These are phyloP conservation scores for Nakazawaea wickerhamii DNA, from an alignment of 805 yeast species.

Conservation along the genomic window DNA sequence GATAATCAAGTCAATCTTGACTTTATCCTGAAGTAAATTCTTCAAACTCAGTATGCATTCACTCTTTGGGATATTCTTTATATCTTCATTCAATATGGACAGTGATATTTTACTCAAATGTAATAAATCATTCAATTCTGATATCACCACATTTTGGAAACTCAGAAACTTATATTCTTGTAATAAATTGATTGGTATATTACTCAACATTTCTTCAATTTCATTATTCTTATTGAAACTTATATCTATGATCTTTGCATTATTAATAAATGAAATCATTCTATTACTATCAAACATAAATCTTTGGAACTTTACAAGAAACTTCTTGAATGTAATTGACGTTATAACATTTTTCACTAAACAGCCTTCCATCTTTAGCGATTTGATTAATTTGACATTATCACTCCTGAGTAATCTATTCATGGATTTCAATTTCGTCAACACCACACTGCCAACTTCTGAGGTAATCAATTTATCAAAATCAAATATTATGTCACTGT, in stretches of 20 bases:
- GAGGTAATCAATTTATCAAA: conserved; percentile 4
- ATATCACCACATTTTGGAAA: neutral
- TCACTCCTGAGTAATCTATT: neutral
- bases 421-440: conserved; percentile 3
- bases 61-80: neutral
- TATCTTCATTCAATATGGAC: neutral
- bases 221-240: neutral
- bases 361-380: conserved; percentile 5
- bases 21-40: neutral
- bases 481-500: conserved; percentile 5
- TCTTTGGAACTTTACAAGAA: neutral
- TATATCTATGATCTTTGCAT: conserved; percentile 3
- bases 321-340: neutral
- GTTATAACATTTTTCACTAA: conserved; percentile 5
- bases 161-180: conserved; percentile 7
- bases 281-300: conserved; percentile 2
- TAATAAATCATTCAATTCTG: neutral
- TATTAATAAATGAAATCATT: conserved; percentile 6
- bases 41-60: neutral
- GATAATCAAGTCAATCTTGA: neutral
- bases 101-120: conserved; percentile 7
- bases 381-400: neutral
- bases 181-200: conserved; percentile 4
- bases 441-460: neutral
- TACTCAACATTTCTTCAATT: conserved; percentile 1